Evolutionary conservation across 2,329 filamentous ascomycete genomes (phyloP).

Genomic region (Chaetomium sp.): DNA sequence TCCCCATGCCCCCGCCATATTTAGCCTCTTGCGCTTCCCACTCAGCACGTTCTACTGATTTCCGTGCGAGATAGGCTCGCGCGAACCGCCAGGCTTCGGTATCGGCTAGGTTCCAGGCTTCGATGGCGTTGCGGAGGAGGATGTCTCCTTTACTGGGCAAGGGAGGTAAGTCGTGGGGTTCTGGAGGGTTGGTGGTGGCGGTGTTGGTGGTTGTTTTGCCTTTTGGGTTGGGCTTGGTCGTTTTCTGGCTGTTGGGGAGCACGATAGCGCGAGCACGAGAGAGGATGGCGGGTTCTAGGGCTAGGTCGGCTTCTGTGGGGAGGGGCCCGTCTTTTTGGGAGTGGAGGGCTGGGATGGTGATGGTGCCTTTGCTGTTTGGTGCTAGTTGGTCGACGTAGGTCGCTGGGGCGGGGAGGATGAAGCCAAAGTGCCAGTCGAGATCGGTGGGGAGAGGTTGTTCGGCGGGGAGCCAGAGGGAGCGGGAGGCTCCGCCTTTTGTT

Average conservation of each 20-base stretch:
- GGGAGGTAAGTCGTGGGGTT: not conserved
- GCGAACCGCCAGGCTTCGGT: conserved; percentile 73
- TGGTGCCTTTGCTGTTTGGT: conserved; percentile 11
- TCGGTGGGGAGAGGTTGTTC: conserved; percentile 58
- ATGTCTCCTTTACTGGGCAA: conserved; percentile 33
- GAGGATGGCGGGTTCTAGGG: conserved; percentile 46
- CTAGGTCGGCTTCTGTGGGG: conserved; percentile 40
- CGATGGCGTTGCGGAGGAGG: conserved; percentile 47
- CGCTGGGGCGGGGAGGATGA: conserved; percentile 58
- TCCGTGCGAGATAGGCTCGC: conserved; percentile 58
- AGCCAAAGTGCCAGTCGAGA: conserved; percentile 86
- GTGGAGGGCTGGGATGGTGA: conserved; percentile 17
- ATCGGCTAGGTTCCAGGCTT: conserved; percentile 64
- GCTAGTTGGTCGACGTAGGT: conserved; percentile 27
- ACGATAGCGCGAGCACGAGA: conserved; percentile 35
- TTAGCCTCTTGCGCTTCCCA: conserved; percentile 66
- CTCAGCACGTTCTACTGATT: conserved; percentile 53
- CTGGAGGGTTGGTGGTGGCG: not conserved
- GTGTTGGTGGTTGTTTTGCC: not conserved
- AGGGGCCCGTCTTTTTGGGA: not conserved
- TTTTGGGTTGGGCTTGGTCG: not conserved
- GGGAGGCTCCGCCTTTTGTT: conserved; percentile 40
- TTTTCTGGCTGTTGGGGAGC: conserved; percentile 26
- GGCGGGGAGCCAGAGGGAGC: conserved; percentile 77
- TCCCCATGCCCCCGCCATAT: conserved; percentile 56